Percentiles rank a stretch among this genome's conserved stretches.
Conservation (phyloP, 2,329 filamentous ascomycete species). For the Aspergillus persii region DNA sequence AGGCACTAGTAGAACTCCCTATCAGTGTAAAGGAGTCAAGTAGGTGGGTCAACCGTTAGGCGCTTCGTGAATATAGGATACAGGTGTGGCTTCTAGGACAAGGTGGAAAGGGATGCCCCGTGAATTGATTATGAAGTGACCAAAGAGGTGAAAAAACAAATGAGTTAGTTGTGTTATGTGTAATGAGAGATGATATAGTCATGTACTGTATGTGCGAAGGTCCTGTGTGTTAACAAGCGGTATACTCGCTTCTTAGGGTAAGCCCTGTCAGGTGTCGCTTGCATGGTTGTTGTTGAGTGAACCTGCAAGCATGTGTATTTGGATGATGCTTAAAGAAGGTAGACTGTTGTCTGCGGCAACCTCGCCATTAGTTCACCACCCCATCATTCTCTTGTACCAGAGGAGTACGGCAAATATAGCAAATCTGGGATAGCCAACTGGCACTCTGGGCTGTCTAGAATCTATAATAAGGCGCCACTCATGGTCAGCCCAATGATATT, state of each 20-base stretch:
- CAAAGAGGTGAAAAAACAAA: background rate
- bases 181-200: background rate
- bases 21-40: background rate
- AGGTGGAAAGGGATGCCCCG: background rate
- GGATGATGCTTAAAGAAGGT: background rate
- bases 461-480: background rate
- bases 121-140: background rate
- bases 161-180: background rate
- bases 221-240: background rate
- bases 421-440: background rate
- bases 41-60: background rate
- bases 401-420: rapidly evolving
- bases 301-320: background rate
- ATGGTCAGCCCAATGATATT: background rate
- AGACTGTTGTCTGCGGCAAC: background rate
- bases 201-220: background rate
- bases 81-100: background rate
- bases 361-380: background rate
- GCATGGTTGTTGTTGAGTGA: background rate
- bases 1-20: background rate
- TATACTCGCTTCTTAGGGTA: background rate
- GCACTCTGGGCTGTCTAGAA: background rate
- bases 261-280: background rate
- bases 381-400: background rate
- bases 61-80: background rate